These are phyloP conservation scores for Penicillium waksmanii DNA, from an alignment of 495 filamentous ascomycete species.

Conservation along the genomic window DNA sequence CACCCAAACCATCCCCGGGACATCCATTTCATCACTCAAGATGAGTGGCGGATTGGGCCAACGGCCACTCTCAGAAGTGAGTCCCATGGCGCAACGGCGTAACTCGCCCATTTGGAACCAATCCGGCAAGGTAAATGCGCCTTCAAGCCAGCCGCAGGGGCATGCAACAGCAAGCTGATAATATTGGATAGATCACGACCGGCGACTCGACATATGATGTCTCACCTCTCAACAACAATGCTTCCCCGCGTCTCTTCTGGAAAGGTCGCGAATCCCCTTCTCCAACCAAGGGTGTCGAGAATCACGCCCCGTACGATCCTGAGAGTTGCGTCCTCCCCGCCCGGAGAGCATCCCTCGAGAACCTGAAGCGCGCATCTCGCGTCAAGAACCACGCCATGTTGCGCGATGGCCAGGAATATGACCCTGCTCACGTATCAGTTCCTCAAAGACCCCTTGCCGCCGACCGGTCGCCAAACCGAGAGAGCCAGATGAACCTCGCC, in stretches of 20 bases:
- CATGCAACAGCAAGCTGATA: conserved; percentile 37
- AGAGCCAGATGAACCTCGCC: conserved; percentile 64
- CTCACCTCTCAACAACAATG: conserved; percentile 66
- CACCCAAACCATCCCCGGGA: neutral
- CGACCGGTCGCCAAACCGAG: conserved; percentile 57
- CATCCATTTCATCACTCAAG: conserved; percentile 24
- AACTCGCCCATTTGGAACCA: conserved; percentile 83
- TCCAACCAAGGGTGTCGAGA: conserved; percentile 68
- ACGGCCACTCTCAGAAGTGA: conserved; percentile 58
- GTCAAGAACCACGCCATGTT: conserved; percentile 98
- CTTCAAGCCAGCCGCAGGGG: conserved; percentile 2
- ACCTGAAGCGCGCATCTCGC: conserved; percentile 86
- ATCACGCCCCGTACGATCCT: conserved; percentile 62
- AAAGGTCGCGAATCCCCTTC: conserved; percentile 70
- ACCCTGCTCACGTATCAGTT: conserved; percentile 73
- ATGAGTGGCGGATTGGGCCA: conserved; percentile 47
- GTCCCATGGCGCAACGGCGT: conserved; percentile 57
- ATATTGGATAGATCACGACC: conserved; percentile 45
- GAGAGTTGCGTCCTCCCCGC: conserved; percentile 66
- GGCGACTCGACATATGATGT: conserved; percentile 76
- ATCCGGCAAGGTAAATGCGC: conserved; percentile 58
- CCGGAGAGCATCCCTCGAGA: conserved; percentile 87
- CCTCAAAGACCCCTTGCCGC: conserved; percentile 78
- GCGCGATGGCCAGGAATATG: conserved; percentile 87
- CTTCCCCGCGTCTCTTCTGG: conserved; percentile 84